These are phyloP conservation scores for Aspergillus melleus DNA, from an alignment of 2,329 filamentous ascomycete species.

Conservation along the genomic window DNA sequence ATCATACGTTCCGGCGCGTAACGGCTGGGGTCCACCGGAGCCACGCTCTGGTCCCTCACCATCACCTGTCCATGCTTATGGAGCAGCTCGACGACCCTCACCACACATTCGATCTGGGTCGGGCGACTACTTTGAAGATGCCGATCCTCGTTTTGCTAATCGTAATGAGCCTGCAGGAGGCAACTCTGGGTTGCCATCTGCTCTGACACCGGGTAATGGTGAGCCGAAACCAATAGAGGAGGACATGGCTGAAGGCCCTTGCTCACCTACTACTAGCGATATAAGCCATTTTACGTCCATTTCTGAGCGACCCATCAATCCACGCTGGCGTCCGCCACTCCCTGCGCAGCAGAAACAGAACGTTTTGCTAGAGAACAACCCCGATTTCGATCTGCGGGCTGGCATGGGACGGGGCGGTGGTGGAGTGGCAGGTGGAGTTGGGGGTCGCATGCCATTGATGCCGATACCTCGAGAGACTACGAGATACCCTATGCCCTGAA, in stretches of 20 bases:
- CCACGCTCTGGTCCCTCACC: conserved; percentile 12
- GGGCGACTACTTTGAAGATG: conserved; percentile 80
- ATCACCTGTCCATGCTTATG: conserved; percentile 23
- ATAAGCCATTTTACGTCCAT: conserved; percentile 86
- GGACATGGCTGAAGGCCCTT: conserved; percentile 61
- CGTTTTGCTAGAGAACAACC: conserved; percentile 74
- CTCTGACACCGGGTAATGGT: conserved; percentile 42
- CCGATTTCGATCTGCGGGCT: conserved; percentile 75
- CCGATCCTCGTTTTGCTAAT: conserved; percentile 78
- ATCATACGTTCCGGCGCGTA: conserved; percentile 50
- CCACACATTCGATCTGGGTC: conserved; percentile 39
- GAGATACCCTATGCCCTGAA: conserved; percentile 28
- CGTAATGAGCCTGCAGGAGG: conserved; percentile 29
- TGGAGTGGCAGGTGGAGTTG: conserved; percentile 10
- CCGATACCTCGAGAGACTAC: conserved; percentile 17
- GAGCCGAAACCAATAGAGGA: conserved; percentile 45
- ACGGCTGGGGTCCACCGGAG: conserved; percentile 34
- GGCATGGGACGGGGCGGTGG: conserved; percentile 24
- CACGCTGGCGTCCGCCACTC: conserved; percentile 67
- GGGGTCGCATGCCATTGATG: conserved; percentile 29
- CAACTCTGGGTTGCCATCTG: conserved; percentile 32
- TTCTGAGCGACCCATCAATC: conserved; percentile 84
- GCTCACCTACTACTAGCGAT: conserved; percentile 76
- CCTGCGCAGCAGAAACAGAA: conserved; percentile 61
- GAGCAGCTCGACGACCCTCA: conserved; percentile 21